A percentile compares a stretch with the other conserved stretches of the same genome.
Evolutionary conservation across 148 eudicot genomes (phyloP).

Genomic region (Fagopyrum tataricum): DNA sequence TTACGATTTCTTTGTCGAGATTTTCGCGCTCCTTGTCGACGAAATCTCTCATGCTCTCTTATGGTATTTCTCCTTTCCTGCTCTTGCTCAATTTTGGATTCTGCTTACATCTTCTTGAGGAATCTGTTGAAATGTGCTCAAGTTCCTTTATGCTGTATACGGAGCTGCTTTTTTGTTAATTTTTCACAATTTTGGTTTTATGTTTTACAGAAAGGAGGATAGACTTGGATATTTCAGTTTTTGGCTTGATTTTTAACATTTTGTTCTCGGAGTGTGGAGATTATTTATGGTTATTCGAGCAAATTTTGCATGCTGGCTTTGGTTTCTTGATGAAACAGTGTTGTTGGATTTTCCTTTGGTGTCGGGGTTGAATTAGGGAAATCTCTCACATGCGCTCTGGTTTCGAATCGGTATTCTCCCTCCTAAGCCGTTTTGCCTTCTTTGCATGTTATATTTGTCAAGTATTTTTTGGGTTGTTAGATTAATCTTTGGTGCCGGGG

Average conservation of each 20-base stretch:
- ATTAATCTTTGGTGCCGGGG: too few relatives aligned
- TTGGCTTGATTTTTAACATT: background rate
- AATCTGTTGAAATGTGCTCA: background rate
- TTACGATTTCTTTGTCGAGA: background rate
- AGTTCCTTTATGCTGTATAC: background rate
- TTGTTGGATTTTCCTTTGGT: too few relatives aligned
- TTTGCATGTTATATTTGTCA: background rate
- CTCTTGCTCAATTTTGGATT: background rate
- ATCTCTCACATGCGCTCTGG: too few relatives aligned
- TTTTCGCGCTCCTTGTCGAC: background rate
- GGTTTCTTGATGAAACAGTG: background rate
- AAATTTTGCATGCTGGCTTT: background rate
- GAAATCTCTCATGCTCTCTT: background rate
- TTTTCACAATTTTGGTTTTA: background rate
- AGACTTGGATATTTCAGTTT: background rate
- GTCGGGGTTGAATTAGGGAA: too few relatives aligned
- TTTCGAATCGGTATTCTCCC: too few relatives aligned
- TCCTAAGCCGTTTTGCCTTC: background rate
- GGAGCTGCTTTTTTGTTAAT: background rate
- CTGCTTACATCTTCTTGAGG: background rate
- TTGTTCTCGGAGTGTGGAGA: background rate
- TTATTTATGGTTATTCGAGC: background rate
- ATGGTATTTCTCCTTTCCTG: background rate
- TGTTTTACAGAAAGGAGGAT: background rate
- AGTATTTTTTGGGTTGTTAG: too few relatives aligned